These are phyloP conservation scores for Phytophthora pluvialis DNA, from an alignment of 352 stramenopile genomes.

Conservation along the genomic window DNA sequence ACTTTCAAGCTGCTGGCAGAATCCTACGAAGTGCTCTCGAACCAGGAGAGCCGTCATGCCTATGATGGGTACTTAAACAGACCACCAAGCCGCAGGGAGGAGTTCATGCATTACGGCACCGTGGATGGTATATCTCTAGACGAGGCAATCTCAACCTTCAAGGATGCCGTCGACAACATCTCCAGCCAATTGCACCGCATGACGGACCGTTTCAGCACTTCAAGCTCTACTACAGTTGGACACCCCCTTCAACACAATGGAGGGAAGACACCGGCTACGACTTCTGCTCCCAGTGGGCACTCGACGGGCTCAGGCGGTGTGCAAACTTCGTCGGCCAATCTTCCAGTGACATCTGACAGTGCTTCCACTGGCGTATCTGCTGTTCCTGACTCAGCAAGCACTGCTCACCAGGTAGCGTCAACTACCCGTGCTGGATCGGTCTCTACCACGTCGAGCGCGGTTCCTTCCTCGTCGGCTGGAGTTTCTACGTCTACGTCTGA, in stretches of 20 bases:
- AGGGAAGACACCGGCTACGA: conserved; percentile 24
- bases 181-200: conserved; percentile 53
- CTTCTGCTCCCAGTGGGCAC: conserved; percentile 10
- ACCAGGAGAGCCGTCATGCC: conserved; percentile 46
- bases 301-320: not conserved
- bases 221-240: conserved; percentile 70
- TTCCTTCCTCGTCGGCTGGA: conserved; percentile 18
- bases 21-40: conserved; percentile 83
- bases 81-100: conserved; percentile 57
- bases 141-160: conserved; percentile 80
- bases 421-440: conserved; percentile 17
- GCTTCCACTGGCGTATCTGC: conserved; percentile 7
- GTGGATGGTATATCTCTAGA: conserved; percentile 81
- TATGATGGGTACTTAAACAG: conserved; percentile 74
- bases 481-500: conserved; percentile 18
- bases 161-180: conserved; percentile 68
- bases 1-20: conserved; percentile 87
- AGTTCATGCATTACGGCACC: conserved; percentile 76
- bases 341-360: conserved; percentile 21
- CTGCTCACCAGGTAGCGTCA: conserved; percentile 12
- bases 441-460: conserved; percentile 9
- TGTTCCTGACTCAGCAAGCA: conserved; percentile 4
- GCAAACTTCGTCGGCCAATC: conserved; percentile 17
- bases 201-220: conserved; percentile 70
- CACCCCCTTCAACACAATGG: conserved; percentile 57